These are phyloP conservation scores for Phlebiopsis flavidoalba DNA, from an alignment of 768 basidiomycete genomes.

Conservation along the genomic window DNA sequence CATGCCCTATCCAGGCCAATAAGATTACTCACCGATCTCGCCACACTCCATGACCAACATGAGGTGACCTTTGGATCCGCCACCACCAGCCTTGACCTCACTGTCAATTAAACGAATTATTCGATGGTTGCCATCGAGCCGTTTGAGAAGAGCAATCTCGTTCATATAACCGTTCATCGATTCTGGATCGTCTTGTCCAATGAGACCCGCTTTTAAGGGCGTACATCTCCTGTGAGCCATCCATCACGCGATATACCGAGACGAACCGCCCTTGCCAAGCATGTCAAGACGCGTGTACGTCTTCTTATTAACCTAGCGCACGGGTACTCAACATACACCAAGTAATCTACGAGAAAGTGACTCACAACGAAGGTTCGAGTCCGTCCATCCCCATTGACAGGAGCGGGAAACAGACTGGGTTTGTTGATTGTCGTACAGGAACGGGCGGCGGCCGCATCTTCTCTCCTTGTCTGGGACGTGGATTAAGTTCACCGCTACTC, in stretches of 20 bases:
- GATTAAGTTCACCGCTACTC: neutral
- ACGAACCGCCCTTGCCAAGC: slow-evolving; percentile 92
- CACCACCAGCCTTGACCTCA: slow-evolving; percentile 71
- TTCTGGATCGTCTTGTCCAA: slow-evolving; percentile 82
- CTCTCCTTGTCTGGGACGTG: neutral
- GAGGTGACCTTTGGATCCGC: slow-evolving; percentile 68
- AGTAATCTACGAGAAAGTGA: neutral
- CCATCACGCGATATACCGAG: slow-evolving; percentile 94
- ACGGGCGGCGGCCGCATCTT: slow-evolving; percentile 11
- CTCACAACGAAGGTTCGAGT: neutral
- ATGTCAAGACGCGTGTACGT: slow-evolving; percentile 80
- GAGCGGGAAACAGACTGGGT: slow-evolving; percentile 8
- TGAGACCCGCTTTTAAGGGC: slow-evolving; percentile 91
- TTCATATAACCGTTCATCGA: slow-evolving; percentile 93
- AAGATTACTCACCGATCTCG: slow-evolving; percentile 50
- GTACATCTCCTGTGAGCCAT: slow-evolving; percentile 67
- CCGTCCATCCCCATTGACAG: neutral
- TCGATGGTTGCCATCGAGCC: slow-evolving; percentile 89
- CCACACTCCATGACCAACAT: slow-evolving; percentile 96
- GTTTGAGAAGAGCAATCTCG: slow-evolving; percentile 88
- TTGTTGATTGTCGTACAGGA: slow-evolving; percentile 1
- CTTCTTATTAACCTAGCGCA: slow-evolving; percentile 68
- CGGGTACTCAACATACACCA: neutral
- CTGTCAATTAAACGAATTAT: slow-evolving; percentile 92
- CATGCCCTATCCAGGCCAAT: too few species aligned